Conservation (phyloP, 2,329 filamentous ascomycete genomes). For the Neopestalotiopsis rosae region DNA sequence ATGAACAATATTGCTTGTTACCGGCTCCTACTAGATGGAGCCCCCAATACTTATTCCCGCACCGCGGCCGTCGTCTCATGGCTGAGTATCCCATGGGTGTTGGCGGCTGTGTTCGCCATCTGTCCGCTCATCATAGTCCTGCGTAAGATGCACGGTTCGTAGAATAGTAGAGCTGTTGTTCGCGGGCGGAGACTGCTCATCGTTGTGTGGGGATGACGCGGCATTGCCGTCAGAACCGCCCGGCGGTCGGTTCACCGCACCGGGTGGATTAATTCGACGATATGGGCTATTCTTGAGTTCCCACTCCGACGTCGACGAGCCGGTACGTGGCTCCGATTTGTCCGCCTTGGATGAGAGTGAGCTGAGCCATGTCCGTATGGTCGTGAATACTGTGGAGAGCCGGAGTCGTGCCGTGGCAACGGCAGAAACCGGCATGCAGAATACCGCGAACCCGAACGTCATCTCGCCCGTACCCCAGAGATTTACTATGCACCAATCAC, state of each 20-base stretch:
- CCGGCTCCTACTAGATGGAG: no score
- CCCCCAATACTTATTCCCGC: no score
- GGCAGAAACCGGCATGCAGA: constrained; percentile 38
- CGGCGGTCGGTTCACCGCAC: background rate
- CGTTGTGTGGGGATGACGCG: background rate
- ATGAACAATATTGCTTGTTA: no score
- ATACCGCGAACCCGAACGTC: constrained; percentile 50
- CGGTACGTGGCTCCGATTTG: no score
- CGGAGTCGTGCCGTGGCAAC: background rate
- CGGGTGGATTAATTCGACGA: background rate
- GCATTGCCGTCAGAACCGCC: background rate
- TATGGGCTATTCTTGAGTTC: background rate
- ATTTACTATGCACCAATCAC: no score
- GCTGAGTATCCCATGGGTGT: background rate
- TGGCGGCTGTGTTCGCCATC: background rate
- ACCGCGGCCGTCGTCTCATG: no score
- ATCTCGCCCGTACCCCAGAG: constrained; percentile 51
- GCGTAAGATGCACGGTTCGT: background rate
- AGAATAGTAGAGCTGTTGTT: background rate
- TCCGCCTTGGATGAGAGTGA: background rate
- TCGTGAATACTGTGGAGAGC: no score
- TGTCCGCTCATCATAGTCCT: background rate
- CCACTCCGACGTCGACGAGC: background rate
- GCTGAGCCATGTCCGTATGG: background rate
- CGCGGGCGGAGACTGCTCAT: background rate